phyloP scores from a whole-genome alignment of 139 green algal genomes.

The Nannochloris sp. region DNA sequence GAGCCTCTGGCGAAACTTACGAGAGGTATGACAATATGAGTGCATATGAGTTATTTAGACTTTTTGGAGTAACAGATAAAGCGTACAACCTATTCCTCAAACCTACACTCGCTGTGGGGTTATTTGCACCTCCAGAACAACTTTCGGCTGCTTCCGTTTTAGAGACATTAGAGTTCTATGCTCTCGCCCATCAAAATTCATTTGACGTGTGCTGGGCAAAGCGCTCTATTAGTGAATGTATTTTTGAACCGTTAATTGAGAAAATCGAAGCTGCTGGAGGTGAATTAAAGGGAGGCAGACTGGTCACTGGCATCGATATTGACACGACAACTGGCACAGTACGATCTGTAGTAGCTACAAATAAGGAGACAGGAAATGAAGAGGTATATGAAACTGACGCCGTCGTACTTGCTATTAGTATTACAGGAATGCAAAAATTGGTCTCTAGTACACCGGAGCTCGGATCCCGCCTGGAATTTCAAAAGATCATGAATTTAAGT shows the following conservation, averaged over 20 bases:
- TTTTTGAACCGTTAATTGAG: conserved; percentile 69
- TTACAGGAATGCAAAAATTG: conserved; percentile 82
- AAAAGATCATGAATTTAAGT: conserved; percentile 65
- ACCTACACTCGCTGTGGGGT: conserved; percentile 63
- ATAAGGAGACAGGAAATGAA: conserved; percentile 10
- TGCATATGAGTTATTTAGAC: conserved; percentile 68
- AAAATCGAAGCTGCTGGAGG: conserved; percentile 39
- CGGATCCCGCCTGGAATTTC: conserved; percentile 44
- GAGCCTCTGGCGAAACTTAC: conserved; percentile 48
- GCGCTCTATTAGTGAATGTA: conserved; percentile 63
- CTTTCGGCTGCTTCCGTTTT: conserved; percentile 69
- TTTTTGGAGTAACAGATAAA: conserved; percentile 37
- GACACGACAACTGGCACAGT: conserved; percentile 19
- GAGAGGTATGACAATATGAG: conserved; percentile 74
- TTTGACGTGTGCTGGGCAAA: conserved; percentile 71
- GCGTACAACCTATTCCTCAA: conserved; percentile 76
- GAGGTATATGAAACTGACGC: conserved; percentile 57
- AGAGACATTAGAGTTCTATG: conserved; percentile 84
- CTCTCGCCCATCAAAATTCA: conserved; percentile 46
- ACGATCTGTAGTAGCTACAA: conserved; percentile 8
- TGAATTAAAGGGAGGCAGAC: conserved; percentile 16
- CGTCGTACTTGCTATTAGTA: conserved; percentile 75
- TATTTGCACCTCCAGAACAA: conserved; percentile 75
- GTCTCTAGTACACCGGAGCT: conserved; percentile 46
- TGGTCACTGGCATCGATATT: conserved; percentile 53